These are phyloP conservation scores for Steccherinum ochraceum DNA, from an alignment of 768 basidiomycete genomes.

Conservation along the genomic window DNA sequence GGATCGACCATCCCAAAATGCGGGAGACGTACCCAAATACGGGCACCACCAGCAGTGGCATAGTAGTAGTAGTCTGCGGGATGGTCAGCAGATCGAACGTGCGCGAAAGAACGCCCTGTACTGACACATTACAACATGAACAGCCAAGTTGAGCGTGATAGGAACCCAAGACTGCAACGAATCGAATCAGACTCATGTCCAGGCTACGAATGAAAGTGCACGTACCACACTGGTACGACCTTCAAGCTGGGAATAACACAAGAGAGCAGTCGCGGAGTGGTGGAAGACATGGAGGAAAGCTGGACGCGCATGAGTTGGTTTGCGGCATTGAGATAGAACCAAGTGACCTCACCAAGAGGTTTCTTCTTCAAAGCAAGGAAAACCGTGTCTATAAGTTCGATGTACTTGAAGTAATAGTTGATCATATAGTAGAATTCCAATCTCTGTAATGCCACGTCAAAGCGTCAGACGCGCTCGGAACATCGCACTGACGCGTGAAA, in stretches of 20 bases:
- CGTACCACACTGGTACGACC: slow-evolving; percentile 91
- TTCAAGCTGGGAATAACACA: slow-evolving; percentile 92
- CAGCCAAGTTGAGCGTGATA: slow-evolving; percentile 82
- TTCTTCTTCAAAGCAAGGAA: slow-evolving; percentile 99
- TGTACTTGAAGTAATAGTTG: slow-evolving; percentile 98
- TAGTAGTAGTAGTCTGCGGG: slow-evolving; percentile 95
- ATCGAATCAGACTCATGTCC: background rate
- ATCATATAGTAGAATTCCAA: slow-evolving; percentile 97
- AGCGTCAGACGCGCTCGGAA: background rate
- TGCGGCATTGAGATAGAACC: background rate
- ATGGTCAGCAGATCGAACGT: background rate
- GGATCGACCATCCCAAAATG: background rate
- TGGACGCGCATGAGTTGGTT: slow-evolving; percentile 23
- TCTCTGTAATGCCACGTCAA: slow-evolving; percentile 39
- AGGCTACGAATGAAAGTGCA: slow-evolving; percentile 9
- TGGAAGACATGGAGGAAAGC: slow-evolving; percentile 99
- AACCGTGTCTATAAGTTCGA: slow-evolving; percentile 93
- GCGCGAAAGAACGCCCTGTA: slow-evolving; percentile 10
- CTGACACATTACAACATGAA: slow-evolving; percentile 98
- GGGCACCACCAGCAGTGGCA: slow-evolving; percentile 93
- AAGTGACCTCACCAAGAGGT: slow-evolving; percentile 79
- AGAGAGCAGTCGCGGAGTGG: slow-evolving; percentile 93
- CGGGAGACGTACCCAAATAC: slow-evolving; percentile 78
- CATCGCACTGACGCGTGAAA: slow-evolving; percentile 4
- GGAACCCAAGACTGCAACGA: slow-evolving; percentile 87